phyloP scores from a whole-genome alignment of 208 protist genomes.

The Naegleria fowleri region DNA sequence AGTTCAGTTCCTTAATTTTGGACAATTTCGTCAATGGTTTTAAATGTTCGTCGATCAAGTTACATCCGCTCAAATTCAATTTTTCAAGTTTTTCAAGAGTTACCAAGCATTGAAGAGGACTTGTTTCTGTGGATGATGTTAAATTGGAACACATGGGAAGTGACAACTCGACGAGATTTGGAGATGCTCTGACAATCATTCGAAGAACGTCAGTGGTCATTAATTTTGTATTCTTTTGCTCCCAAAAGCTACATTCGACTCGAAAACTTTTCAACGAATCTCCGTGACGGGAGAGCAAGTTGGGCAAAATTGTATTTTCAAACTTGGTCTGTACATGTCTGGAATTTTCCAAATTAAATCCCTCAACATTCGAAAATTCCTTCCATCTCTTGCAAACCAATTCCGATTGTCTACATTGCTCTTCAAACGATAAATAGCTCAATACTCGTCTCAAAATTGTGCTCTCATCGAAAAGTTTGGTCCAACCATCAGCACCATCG shows the following conservation, averaged over 20 bases:
- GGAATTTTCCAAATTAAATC: neutral
- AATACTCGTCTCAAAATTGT: neutral
- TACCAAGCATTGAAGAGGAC: neutral
- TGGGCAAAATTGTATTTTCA: neutral
- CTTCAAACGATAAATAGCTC: neutral
- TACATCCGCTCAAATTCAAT: neutral
- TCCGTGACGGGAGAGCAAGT: neutral
- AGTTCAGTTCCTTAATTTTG: neutral
- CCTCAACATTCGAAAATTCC: neutral
- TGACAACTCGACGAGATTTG: neutral
- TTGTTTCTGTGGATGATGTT: neutral
- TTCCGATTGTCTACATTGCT: neutral
- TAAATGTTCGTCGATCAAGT: neutral
- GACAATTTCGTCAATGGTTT: neutral
- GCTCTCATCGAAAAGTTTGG: too few relatives aligned
- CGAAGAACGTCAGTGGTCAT: neutral
- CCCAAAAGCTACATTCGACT: neutral
- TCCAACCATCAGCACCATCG: too few relatives aligned
- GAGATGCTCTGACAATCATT: neutral
- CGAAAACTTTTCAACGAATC: neutral
- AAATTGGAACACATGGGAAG: neutral
- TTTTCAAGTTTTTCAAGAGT: neutral
- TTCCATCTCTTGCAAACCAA: neutral
- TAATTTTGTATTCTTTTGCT: neutral
- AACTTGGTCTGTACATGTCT: neutral